Percentiles rank a stretch among this genome's conserved stretches.
These are phyloP conservation scores for Terana coerulea DNA, from an alignment of 768 basidiomycete species.

Conservation along the genomic window DNA sequence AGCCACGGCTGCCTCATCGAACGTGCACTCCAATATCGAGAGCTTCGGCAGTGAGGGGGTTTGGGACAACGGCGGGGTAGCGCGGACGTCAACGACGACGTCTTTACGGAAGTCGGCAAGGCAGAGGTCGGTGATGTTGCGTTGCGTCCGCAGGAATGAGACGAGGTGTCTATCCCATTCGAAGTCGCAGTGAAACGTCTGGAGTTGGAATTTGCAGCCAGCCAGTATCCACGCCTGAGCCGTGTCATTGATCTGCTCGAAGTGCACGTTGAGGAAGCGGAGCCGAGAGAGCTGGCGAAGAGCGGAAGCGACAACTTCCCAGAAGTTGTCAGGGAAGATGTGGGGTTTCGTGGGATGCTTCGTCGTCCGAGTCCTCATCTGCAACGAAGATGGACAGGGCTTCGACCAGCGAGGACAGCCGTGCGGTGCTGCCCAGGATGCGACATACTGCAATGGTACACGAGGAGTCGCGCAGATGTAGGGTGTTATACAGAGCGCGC, in stretches of 20 bases:
- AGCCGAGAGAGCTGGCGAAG: constrained; percentile 44
- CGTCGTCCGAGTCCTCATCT: constrained; percentile 28
- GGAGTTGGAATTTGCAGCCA: constrained; percentile 49
- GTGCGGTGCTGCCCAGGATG: constrained; percentile 41
- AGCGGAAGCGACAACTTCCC: constrained; percentile 46
- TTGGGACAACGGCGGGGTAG: constrained; percentile 10
- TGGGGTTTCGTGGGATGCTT: no score
- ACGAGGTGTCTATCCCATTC: constrained; percentile 58
- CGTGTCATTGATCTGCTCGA: constrained; percentile 24
- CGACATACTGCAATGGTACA: constrained; percentile 42
- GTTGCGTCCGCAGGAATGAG: constrained; percentile 47
- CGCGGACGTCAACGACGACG: constrained; percentile 16
- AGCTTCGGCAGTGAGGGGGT: constrained; percentile 38
- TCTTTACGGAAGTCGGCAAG: constrained; percentile 31
- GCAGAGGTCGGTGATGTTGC: constrained; percentile 44
- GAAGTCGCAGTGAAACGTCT: constrained; percentile 60
- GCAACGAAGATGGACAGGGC: constrained; percentile 48
- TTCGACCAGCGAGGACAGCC: constrained; percentile 49
- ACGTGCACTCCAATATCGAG: constrained; percentile 60
- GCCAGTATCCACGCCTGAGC: constrained; percentile 36
- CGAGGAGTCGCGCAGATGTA: constrained; percentile 40
- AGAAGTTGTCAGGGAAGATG: constrained; percentile 39
- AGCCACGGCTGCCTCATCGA: constrained; percentile 56
- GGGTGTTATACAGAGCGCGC: constrained; percentile 54
- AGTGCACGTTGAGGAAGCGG: constrained; percentile 49